phyloP scores from a whole-genome alignment of 169 alveolate species.

The Cryptosporidium sp. region DNA sequence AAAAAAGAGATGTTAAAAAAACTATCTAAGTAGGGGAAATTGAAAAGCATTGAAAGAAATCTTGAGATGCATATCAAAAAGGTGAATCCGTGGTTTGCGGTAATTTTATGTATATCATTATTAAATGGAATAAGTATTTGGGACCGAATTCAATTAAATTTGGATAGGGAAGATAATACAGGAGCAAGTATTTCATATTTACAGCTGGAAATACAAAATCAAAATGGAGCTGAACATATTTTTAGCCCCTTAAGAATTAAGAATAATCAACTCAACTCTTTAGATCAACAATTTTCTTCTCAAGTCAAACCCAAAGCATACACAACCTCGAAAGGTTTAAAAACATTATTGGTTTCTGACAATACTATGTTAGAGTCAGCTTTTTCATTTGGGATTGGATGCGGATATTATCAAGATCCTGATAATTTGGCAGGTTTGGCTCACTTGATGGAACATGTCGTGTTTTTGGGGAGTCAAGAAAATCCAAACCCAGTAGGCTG shows the following conservation, averaged over 20 bases:
- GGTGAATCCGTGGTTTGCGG: background rate
- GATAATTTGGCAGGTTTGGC: constrained; percentile 60
- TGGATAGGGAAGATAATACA: background rate
- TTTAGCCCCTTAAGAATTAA: constrained; percentile 4
- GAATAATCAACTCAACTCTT: background rate
- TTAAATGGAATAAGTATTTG: background rate
- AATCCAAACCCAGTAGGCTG: constrained; percentile 65
- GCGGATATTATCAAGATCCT: constrained; percentile 75
- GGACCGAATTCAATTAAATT: background rate
- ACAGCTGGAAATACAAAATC: background rate
- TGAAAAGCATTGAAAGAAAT: constrained; percentile 2
- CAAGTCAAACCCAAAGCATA: background rate
- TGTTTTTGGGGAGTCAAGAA: constrained; percentile 66
- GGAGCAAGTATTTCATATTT: background rate
- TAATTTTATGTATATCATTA: background rate
- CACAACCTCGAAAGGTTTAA: constrained; percentile 57
- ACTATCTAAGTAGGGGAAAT: background rate
- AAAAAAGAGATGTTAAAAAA: constrained; percentile 6
- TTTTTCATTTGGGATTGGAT: constrained; percentile 62
- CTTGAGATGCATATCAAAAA: constrained; percentile 21
- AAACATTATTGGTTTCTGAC: constrained; percentile 35
- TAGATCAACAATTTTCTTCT: constrained; percentile 29
- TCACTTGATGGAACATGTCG: constrained; percentile 72
- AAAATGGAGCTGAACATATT: background rate
- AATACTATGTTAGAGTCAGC: constrained; percentile 50